Conservation (phyloP, 106 monocot species). For the Dioscorea alata region DNA sequence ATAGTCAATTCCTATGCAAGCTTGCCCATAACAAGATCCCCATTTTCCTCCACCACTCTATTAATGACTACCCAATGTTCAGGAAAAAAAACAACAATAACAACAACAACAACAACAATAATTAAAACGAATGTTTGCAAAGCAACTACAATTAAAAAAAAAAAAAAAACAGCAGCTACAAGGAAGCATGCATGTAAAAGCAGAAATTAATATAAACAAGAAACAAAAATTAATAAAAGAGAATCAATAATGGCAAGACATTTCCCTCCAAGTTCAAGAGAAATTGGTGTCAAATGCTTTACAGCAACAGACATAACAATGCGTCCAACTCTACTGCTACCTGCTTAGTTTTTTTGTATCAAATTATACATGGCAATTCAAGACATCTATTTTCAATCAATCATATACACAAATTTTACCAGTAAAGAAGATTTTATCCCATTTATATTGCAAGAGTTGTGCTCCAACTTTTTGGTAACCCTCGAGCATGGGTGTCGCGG, state of each 20-base stretch:
- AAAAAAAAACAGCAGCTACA: too few relatives aligned
- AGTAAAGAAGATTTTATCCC: constrained; percentile 80
- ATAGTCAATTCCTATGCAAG: constrained; percentile 80
- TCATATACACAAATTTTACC: constrained; percentile 17
- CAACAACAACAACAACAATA: too few relatives aligned
- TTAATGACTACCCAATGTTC: constrained; percentile 33
- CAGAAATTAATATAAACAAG: not conserved
- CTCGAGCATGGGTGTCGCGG: too few relatives aligned
- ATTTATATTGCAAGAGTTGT: constrained; percentile 51
- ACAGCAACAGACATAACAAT: constrained; percentile 76
- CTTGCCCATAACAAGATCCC: constrained; percentile 69
- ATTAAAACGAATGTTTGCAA: too few relatives aligned
- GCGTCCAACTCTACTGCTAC: constrained; percentile 49
- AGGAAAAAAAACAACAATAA: not conserved
- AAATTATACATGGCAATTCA: too few relatives aligned
- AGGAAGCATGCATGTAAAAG: not conserved
- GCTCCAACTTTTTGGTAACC: constrained; percentile 55
- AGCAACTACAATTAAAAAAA: too few relatives aligned
- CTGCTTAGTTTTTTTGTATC: constrained; percentile 9
- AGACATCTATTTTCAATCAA: too few relatives aligned
- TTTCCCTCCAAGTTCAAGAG: constrained; percentile 84
- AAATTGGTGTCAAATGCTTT: constrained; percentile 86
- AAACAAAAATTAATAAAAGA: not conserved
- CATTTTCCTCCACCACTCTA: constrained; percentile 67
- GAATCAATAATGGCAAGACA: constrained; percentile 80